Base-by-base conservation (phyloP, 352 stramenopile genomes). In the Globisporangium cylindrosporum region DNA sequence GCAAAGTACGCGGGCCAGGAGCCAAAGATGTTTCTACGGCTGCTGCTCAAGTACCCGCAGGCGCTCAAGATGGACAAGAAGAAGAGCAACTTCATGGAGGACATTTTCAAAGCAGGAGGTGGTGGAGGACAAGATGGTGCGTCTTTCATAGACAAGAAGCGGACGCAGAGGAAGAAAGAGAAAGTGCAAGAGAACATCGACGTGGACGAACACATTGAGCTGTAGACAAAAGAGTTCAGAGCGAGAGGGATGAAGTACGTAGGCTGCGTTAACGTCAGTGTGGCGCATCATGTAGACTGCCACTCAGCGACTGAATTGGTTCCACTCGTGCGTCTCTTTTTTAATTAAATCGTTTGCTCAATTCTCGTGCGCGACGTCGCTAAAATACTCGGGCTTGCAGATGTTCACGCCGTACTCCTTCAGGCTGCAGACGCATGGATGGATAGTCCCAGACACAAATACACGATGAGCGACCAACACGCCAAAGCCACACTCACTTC, bases 381-480 rank as follows among this genome's bases (percentile, higher is more conserved):
- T 91, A 32, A 89, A 79, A 69, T 94, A 94, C 67, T 94, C 83
- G 15, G 87, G 87, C 75, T 91, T 91, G 75, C 78, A 86, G 27
- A 94, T 74, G 59, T 91, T 93, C 46, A 94, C 70, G 56, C 84
- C 84, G 72, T 91, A 94, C 62, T 94, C 87, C 57, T 89, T 90
- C 24, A 94, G 72, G 68, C 84, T 92, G 46, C 43, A 38, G 32
- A 38, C 32, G 32, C 5, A 38, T 38, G 32, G 5, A 38, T 38
- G 32, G 8, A 12, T 1, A 38, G 32, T 32, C 29, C 29, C 29
- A 54, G 20, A n/a, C 41, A 48, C 32, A 38, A 38, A 38, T 7
- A 32, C 29, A 32, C 12, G 36, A 43, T 43, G 9, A 43, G 10
- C 10, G 0, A 4, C 4, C 14, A 12, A 51, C 14, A 51, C 43